Evolutionary conservation across 352 stramenopile genomes (phyloP).

Genomic region (Phytopythium kandeliae): DNA sequence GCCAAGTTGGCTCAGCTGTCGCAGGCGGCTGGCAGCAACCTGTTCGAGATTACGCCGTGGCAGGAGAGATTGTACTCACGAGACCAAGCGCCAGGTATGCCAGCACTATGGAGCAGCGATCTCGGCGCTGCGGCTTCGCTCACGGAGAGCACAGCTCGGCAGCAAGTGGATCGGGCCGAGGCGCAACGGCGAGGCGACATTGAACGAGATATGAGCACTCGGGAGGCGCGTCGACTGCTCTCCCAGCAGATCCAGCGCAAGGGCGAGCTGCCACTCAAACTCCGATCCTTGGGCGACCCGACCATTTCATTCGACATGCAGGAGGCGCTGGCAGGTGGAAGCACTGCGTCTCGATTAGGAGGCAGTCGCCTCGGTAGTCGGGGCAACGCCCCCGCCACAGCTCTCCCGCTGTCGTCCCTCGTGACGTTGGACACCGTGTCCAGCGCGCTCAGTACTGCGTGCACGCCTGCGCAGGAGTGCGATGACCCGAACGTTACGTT

Average conservation of each 20-base stretch:
- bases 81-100: not conserved
- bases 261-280: slow-evolving; percentile 29
- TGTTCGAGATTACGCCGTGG: slow-evolving; percentile 12
- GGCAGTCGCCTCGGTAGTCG: slow-evolving; percentile 10
- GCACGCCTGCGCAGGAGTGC: not conserved
- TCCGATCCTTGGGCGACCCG: slow-evolving; percentile 47
- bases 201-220: slow-evolving; percentile 30
- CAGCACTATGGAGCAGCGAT: not conserved
- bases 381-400: slow-evolving; percentile 7
- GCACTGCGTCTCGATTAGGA: slow-evolving; percentile 5
- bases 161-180: slow-evolving; percentile 28
- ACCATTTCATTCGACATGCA: slow-evolving; percentile 42
- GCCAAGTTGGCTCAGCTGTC: slow-evolving; percentile 29
- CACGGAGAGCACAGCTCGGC: slow-evolving; percentile 11
- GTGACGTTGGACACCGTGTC: not conserved
- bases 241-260: slow-evolving; percentile 31
- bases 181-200: slow-evolving; percentile 36
- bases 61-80: not conserved
- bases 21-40: slow-evolving; percentile 2
- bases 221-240: slow-evolving; percentile 26
- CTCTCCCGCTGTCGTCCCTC: slow-evolving; percentile 5
- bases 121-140: slow-evolving; percentile 7
- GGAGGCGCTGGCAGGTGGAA: slow-evolving; percentile 14
- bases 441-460: too few relatives aligned
- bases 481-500: slow-evolving; percentile 25